A percentile compares a stretch with the other conserved stretches of the same genome.
Conservation (phyloP, 306 rosid genomes). For the Acacia confusa region DNA sequence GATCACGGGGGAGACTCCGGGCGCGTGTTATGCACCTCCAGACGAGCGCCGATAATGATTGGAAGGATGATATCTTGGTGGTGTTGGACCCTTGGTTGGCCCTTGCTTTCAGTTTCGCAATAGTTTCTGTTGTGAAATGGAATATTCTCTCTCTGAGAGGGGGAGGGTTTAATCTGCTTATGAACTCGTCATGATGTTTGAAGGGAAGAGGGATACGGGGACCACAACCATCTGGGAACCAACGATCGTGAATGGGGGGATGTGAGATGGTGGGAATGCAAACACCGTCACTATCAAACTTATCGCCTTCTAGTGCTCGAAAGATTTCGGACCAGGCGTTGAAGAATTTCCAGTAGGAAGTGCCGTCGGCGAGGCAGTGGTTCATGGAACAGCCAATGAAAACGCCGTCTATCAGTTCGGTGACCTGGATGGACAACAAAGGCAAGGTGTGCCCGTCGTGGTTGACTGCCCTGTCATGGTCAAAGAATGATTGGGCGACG, state of each 20-base stretch:
- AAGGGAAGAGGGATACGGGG: slow-evolving; percentile 50
- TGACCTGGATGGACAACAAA: slow-evolving; percentile 57
- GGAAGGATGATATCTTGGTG: slow-evolving; percentile 54
- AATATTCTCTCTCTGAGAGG: slow-evolving; percentile 53
- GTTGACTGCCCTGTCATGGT: slow-evolving; percentile 55
- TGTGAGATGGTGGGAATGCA: not conserved
- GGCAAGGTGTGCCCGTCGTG: slow-evolving; percentile 65
- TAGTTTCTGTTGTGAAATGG: slow-evolving; percentile 53
- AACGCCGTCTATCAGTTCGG: slow-evolving; percentile 57
- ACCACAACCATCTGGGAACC: slow-evolving; percentile 49
- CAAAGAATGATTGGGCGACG: slow-evolving; percentile 56
- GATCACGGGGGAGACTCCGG: not conserved
- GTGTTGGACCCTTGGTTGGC: slow-evolving; percentile 47
- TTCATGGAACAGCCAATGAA: slow-evolving; percentile 70
- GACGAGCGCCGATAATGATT: slow-evolving; percentile 55
- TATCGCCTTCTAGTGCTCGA: slow-evolving; percentile 17
- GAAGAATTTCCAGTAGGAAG: slow-evolving; percentile 63
- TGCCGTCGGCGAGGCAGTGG: slow-evolving; percentile 55
- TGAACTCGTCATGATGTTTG: slow-evolving; percentile 45
- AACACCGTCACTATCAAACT: not conserved
- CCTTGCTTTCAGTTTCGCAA: slow-evolving; percentile 56
- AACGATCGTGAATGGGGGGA: not conserved
- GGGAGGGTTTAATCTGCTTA: slow-evolving; percentile 44
- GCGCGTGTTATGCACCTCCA: slow-evolving; percentile 63
- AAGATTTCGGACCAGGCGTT: slow-evolving; percentile 64